Base-by-base conservation (phyloP, 305 asterid genomes). In the Plantago coronopus region DNA sequence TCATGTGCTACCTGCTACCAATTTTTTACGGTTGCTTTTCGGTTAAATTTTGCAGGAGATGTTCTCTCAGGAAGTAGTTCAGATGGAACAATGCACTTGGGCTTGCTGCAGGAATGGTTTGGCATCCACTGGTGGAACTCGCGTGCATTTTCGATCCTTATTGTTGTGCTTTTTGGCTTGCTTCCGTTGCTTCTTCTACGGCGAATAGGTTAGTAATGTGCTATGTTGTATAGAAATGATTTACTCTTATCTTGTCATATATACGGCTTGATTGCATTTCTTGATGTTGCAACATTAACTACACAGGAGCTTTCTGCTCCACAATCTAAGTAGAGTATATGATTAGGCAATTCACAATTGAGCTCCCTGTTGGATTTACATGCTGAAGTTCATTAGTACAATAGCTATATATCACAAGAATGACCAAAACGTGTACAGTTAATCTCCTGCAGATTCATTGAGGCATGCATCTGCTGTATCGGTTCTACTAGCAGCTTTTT, bases 61-160 rank as follows among this genome's bases (percentile, higher is more conserved):
- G 97, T 93, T 64, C 84, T 93, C 47, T 86, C 91, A 4, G 98
- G 97, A 74, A 89, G 69, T 65, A 75, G 76, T 46, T 76, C 94
- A 1, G 89, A 74, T 47, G 96, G 93, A 68, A 73, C 88, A 14
- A 74, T 80, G 70, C 97, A 89, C 77, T 72, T 83, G 73, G 99
- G 99, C 15, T 62, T 89, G 63, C 73, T 93, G 45, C 99, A 87
- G 74, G 91, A 86, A 74, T 93, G 97, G 99, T 89, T 93, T 66
- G 97, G 97, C 38, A 58, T 66, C 63, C 97, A 86, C 34, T 89
- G 97, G 97, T 93, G 97, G 99, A 89, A 67, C 43, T 77, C 94
- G 1, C 90, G 96, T 5, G 84, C 88, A 70, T 80, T 60, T 72
- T 69, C 99, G 0, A 75, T 85, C 68, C 78, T 93, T 48, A 46